Percentiles rank a stretch among this genome's conserved stretches.
phyloP scores from a whole-genome alignment of 2,329 filamentous ascomycete species.

The Capronia epimyces region DNA sequence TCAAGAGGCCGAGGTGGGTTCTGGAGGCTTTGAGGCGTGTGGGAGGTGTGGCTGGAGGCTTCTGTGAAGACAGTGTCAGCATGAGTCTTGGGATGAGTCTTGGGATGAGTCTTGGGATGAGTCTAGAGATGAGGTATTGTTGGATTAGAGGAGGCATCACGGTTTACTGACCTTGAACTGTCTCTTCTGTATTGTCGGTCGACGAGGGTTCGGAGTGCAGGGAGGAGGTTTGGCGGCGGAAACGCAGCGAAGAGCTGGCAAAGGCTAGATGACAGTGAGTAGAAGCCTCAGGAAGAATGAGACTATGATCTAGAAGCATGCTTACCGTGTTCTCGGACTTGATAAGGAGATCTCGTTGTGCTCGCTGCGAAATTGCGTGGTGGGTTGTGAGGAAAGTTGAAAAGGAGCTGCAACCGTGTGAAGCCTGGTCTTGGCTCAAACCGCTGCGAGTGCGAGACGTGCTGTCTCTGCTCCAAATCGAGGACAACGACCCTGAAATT shows the following conservation, averaged over 20 bases:
- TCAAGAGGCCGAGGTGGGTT: background rate
- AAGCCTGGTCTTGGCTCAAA: conserved; percentile 7
- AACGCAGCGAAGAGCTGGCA: background rate
- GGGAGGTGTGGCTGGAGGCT: background rate
- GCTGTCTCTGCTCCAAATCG: conserved; percentile 12
- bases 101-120: background rate
- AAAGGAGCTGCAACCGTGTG: conserved; percentile 10
- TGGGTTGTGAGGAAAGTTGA: conserved; percentile 3
- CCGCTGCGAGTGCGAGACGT: conserved; percentile 8
- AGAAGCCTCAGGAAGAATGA: background rate
- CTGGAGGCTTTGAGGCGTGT: background rate
- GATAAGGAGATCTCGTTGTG: background rate
- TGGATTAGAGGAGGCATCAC: too few relatives aligned
- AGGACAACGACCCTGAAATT: conserved; percentile 16
- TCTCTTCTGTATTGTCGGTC: background rate
- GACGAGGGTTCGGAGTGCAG: background rate
- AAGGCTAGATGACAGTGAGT: background rate
- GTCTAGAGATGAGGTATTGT: too few relatives aligned
- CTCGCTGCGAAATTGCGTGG: background rate
- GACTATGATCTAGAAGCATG: background rate
- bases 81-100: background rate
- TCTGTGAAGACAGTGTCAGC: background rate
- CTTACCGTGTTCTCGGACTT: background rate
- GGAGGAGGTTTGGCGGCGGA: background rate
- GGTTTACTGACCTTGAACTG: background rate